Evolutionary conservation across 2,329 filamentous ascomycete genomes (phyloP).

Genomic region (Hypoxylon sp.): DNA sequence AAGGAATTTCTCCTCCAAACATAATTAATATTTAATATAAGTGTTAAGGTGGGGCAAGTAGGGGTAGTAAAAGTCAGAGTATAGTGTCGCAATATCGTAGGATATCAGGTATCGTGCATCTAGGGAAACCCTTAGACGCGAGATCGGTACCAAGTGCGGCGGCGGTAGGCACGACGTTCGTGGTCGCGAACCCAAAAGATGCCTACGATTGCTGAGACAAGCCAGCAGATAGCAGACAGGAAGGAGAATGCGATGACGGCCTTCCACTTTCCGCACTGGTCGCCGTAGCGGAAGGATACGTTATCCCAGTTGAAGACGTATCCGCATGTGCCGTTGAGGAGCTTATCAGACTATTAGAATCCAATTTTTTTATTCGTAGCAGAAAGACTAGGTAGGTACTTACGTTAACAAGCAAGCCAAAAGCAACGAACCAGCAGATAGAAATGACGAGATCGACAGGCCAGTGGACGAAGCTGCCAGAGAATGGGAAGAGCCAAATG

Average conservation of each 20-base stretch:
- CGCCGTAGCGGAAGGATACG: slow-evolving; percentile 63
- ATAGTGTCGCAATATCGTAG: background rate
- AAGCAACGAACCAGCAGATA: slow-evolving; percentile 77
- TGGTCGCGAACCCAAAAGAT: slow-evolving; percentile 67
- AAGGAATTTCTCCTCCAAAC: background rate
- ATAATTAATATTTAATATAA: background rate
- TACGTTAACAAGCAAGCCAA: slow-evolving; percentile 75
- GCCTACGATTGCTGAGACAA: slow-evolving; percentile 73
- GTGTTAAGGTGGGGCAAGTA: background rate
- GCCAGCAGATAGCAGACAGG: slow-evolving; percentile 79
- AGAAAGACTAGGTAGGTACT: slow-evolving; percentile 49
- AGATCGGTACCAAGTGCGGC: slow-evolving; percentile 50
- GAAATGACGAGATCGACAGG: slow-evolving; percentile 79
- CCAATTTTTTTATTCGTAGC: slow-evolving; percentile 1
- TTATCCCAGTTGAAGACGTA: slow-evolving; percentile 72
- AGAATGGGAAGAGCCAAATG: slow-evolving; percentile 81
- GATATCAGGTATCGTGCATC: background rate
- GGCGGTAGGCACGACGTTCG: slow-evolving; percentile 54
- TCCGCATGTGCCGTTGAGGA: slow-evolving; percentile 66
- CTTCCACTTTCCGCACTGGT: slow-evolving; percentile 78
- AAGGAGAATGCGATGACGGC: slow-evolving; percentile 80
- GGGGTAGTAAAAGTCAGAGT: background rate
- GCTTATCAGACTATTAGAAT: slow-evolving; percentile 49
- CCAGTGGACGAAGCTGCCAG: slow-evolving; percentile 77
- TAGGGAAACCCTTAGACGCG: slow-evolving; percentile 48